Percentiles rank a stretch among this genome's conserved stretches.
Evolutionary conservation across 2,329 filamentous ascomycete species (phyloP).

Genomic region (Penicillium sclerotigenum): DNA sequence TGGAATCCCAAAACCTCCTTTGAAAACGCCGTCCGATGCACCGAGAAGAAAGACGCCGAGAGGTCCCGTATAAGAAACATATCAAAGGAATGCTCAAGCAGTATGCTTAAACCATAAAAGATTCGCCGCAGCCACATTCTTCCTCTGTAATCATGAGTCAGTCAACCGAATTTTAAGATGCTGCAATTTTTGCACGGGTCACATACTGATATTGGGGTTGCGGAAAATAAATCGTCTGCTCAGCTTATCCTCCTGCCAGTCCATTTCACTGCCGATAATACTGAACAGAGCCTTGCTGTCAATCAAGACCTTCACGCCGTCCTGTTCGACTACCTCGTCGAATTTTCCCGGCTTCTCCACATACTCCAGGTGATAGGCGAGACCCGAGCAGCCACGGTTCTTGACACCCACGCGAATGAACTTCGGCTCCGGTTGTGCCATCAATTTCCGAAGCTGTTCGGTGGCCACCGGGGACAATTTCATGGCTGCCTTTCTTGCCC

Average conservation of each 20-base stretch:
- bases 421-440: slow-evolving; percentile 84
- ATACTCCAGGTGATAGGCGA: slow-evolving; percentile 92
- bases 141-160: slow-evolving; percentile 65
- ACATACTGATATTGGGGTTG: slow-evolving; percentile 98
- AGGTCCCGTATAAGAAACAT: slow-evolving; percentile 14
- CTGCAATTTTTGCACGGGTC: neutral
- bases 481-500: slow-evolving; percentile 86
- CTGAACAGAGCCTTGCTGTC: slow-evolving; percentile 97
- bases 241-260: slow-evolving; percentile 95
- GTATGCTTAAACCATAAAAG: slow-evolving; percentile 69
- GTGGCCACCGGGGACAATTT: slow-evolving; percentile 78
- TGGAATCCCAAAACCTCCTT: slow-evolving; percentile 2
- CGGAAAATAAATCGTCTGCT: slow-evolving; percentile 89
- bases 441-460: slow-evolving; percentile 69
- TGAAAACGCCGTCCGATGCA: slow-evolving; percentile 40
- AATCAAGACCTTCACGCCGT: slow-evolving; percentile 91
- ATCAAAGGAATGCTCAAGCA: slow-evolving; percentile 2
- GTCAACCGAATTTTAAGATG: slow-evolving; percentile 7
- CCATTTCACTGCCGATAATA: slow-evolving; percentile 98
- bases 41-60: slow-evolving; percentile 24
- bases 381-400: slow-evolving; percentile 88
- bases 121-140: slow-evolving; percentile 93
- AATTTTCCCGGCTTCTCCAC: slow-evolving; percentile 86
- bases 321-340: slow-evolving; percentile 91
- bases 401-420: slow-evolving; percentile 91